Conservation (phyloP, 371 early-diverging fungal genomes). For the Zancudomyces culisetae region DNA sequence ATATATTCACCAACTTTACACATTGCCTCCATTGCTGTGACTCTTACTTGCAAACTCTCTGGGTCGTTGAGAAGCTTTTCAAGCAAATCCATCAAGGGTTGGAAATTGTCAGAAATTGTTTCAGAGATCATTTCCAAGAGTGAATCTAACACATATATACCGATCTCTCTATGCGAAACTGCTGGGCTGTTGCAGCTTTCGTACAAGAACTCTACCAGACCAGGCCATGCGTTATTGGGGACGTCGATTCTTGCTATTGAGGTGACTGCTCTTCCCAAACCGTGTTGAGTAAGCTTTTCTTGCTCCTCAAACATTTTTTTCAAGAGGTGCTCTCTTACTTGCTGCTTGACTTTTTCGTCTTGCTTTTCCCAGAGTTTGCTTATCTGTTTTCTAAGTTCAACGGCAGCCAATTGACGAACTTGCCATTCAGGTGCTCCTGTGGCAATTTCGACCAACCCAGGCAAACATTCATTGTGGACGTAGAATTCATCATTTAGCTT, state of each 20-base stretch:
- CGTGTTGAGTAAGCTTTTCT: conserved; percentile 53
- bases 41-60: conserved; percentile 55
- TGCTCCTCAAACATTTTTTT: conserved; percentile 50
- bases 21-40: conserved; percentile 61
- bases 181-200: conserved; percentile 47
- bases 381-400: conserved; percentile 68
- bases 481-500: conserved; percentile 50
- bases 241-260: conserved; percentile 68
- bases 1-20: conserved; percentile 71
- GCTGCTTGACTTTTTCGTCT: conserved; percentile 28
- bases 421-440: conserved; percentile 31
- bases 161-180: conserved; percentile 66
- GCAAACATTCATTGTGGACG: conserved; percentile 38
- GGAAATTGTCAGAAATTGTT: conserved; percentile 30
- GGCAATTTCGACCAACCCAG: conserved; percentile 47
- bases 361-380: conserved; percentile 51
- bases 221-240: conserved; percentile 53
- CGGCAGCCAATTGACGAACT: conserved; percentile 72
- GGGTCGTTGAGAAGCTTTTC: conserved; percentile 56
- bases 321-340: conserved; percentile 40
- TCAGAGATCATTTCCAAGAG: conserved; percentile 70
- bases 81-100: conserved; percentile 49
- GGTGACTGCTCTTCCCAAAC: conserved; percentile 68
- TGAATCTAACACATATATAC: conserved; percentile 58
- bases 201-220: conserved; percentile 53